These are phyloP conservation scores for Pseudonectria foliicola DNA, from an alignment of 2,329 filamentous ascomycete species.

Conservation along the genomic window DNA sequence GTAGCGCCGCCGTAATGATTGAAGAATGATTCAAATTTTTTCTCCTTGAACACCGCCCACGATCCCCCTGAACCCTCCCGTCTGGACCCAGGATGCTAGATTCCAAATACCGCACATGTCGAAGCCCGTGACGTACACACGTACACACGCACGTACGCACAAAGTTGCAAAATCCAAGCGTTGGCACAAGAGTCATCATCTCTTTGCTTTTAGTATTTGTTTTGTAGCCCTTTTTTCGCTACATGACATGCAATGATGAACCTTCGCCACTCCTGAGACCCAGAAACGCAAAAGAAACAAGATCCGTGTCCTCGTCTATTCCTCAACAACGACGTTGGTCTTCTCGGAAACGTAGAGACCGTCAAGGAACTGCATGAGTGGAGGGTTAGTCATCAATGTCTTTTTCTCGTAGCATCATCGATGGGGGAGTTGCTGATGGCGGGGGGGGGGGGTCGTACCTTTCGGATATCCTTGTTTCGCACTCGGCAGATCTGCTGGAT, in stretches of 20 bases:
- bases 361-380: constrained; percentile 76
- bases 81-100: constrained; percentile 15
- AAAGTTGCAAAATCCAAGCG: constrained; percentile 7
- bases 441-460: constrained; percentile 47
- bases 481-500: constrained; percentile 99
- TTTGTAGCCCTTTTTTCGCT: constrained; percentile 41
- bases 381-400: constrained; percentile 15
- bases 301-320: constrained; percentile 41
- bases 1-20: constrained; percentile 8
- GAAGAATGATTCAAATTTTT: constrained; percentile 9
- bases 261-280: constrained; percentile 57
- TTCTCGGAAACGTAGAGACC: constrained; percentile 99
- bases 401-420: not conserved
- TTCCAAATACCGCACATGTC: not conserved
- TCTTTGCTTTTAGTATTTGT: constrained; percentile 33
- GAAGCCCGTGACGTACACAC: no score
- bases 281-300: constrained; percentile 53
- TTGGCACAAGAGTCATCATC: constrained; percentile 24
- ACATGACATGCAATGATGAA: constrained; percentile 56
- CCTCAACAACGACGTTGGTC: constrained; percentile 85
- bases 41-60: constrained; percentile 11
- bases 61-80: constrained; percentile 11
- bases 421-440: not conserved
- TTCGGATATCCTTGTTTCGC: constrained; percentile 99
- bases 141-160: constrained; percentile 3